These are phyloP conservation scores for Aspergillus phoenicis DNA, from an alignment of 2,329 filamentous ascomycete genomes.

Conservation along the genomic window DNA sequence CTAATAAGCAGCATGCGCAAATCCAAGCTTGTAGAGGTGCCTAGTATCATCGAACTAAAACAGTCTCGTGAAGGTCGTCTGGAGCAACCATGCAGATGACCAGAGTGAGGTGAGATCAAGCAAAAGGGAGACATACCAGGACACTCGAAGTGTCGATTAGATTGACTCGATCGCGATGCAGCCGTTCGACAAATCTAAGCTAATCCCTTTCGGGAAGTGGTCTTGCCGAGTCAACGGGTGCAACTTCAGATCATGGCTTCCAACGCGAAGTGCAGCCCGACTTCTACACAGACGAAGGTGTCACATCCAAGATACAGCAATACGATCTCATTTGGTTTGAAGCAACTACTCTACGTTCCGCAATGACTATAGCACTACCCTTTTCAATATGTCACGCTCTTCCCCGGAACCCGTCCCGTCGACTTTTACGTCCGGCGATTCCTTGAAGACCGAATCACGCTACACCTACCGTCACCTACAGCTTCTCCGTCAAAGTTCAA, in stretches of 20 bases:
- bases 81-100: too few relatives aligned
- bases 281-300: not conserved
- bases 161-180: not conserved
- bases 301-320: not conserved
- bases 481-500: constrained; percentile 70
- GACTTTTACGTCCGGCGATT: constrained; percentile 50
- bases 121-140: not conserved
- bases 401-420: constrained; percentile 48
- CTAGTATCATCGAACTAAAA: not conserved
- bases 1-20: not conserved
- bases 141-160: not conserved
- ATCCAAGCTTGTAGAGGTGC: not conserved
- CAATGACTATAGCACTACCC: constrained; percentile 20
- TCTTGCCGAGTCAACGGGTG: not conserved
- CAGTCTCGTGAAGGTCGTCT: too few relatives aligned
- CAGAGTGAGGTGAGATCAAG: too few relatives aligned
- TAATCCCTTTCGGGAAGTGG: not conserved
- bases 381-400: constrained; percentile 66
- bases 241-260: not conserved
- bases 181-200: not conserved
- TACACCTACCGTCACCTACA: constrained; percentile 85
- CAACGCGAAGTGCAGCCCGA: not conserved
- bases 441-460: constrained; percentile 56
- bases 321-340: not conserved
- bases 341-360: constrained; percentile 2